A percentile compares a stretch with the other conserved stretches of the same genome.
phyloP scores from a whole-genome alignment of 73 alveolate genomes.

The Blepharisma stoltei region DNA sequence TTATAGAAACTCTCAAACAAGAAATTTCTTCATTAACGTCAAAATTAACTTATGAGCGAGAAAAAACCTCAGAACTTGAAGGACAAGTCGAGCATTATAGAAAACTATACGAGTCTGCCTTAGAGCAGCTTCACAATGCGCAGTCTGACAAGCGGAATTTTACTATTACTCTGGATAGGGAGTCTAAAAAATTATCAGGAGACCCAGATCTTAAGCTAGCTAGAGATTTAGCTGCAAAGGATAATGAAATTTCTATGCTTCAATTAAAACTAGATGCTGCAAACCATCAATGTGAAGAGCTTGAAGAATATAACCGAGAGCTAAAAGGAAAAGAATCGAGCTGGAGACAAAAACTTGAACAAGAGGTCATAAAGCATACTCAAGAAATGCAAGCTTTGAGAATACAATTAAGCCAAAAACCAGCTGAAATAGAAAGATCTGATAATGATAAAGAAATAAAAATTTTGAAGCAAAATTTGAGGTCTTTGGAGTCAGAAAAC shows the following conservation, averaged over 20 bases:
- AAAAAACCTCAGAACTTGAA: not conserved
- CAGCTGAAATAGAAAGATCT: not conserved
- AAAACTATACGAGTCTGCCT: not conserved
- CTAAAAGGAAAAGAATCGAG: not conserved
- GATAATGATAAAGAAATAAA: slow-evolving; percentile 4
- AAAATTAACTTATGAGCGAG: not conserved
- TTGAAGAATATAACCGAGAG: not conserved
- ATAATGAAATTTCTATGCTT: not conserved
- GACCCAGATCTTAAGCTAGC: no score
- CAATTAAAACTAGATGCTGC: not conserved
- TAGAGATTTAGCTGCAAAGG: not conserved
- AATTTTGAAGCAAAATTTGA: not conserved
- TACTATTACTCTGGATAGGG: not conserved
- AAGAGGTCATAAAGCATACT: not conserved
- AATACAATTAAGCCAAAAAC: not conserved
- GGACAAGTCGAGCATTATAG: not conserved
- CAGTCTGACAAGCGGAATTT: not conserved
- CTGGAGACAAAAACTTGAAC: slow-evolving; percentile 18
- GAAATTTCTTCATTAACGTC: not conserved
- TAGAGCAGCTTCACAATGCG: not conserved
- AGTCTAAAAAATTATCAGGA: no score
- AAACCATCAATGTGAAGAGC: slow-evolving; percentile 2
- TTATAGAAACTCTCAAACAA: slow-evolving; percentile 10
- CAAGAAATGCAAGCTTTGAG: not conserved
- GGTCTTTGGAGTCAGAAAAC: not conserved